These are phyloP conservation scores for Triticum urartu DNA, from an alignment of 176 grass and related monocot genomes.

Conservation along the genomic window DNA sequence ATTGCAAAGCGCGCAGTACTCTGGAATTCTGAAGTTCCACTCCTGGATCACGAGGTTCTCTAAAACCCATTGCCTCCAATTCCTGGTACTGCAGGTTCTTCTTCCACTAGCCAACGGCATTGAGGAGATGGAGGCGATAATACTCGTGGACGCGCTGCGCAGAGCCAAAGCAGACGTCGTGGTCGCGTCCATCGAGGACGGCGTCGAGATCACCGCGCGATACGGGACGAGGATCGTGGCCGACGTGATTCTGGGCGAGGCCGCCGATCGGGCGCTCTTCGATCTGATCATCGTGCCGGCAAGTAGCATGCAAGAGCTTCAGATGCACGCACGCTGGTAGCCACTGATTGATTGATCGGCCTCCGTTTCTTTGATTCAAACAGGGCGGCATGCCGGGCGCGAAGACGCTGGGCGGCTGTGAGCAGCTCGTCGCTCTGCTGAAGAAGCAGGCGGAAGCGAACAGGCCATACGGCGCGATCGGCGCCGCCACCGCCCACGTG, in stretches of 20 bases:
- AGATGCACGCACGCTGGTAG: neutral
- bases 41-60: neutral
- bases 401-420: constrained; percentile 32
- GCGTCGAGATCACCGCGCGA: constrained; percentile 36
- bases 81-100: constrained; percentile 39
- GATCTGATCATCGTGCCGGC: constrained; percentile 61
- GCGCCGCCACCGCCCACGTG: constrained; percentile 53
- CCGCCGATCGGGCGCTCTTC: constrained; percentile 20
- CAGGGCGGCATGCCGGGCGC: constrained; percentile 66
- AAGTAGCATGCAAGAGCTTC: neutral
- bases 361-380: neutral
- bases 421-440: constrained; percentile 40
- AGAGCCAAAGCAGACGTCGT: constrained; percentile 55
- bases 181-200: constrained; percentile 50
- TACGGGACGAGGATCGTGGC: constrained; percentile 45
- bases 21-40: neutral
- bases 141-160: constrained; percentile 50
- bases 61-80: neutral
- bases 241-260: constrained; percentile 50
- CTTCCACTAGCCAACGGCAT: constrained; percentile 51
- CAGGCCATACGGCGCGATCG: constrained; percentile 58
- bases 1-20: neutral
- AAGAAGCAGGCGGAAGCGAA: constrained; percentile 41
- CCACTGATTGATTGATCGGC: neutral
- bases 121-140: constrained; percentile 55